phyloP scores from a whole-genome alignment of 2,329 filamentous ascomycete species.

The Metarhizium robertsii region DNA sequence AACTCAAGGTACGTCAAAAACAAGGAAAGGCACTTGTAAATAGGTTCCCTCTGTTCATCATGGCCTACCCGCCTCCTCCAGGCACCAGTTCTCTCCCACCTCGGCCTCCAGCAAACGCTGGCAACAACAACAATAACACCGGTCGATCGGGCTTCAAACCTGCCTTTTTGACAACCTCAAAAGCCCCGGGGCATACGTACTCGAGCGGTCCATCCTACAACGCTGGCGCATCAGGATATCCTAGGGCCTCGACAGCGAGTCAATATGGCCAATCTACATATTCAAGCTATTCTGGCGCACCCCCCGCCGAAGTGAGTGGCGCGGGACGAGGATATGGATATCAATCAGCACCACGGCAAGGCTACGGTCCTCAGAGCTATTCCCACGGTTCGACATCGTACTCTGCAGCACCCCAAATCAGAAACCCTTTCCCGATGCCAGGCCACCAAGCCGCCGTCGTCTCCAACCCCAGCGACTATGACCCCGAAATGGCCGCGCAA shows the following conservation, averaged over 20 bases:
- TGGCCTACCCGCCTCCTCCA: slow-evolving; percentile 84
- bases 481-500: slow-evolving; percentile 81
- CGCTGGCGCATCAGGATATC: slow-evolving; percentile 14
- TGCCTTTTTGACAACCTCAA: slow-evolving; percentile 36
- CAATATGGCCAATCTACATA: slow-evolving; percentile 9
- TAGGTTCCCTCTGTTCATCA: slow-evolving; percentile 49
- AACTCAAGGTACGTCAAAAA: slow-evolving; percentile 41
- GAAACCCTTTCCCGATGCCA: slow-evolving; percentile 71
- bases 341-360: slow-evolving; percentile 20
- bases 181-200: slow-evolving; percentile 29
- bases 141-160: slow-evolving; percentile 35
- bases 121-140: slow-evolving; percentile 16
- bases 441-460: slow-evolving; percentile 27
- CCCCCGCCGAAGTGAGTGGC: slow-evolving; percentile 17
- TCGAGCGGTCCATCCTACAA: slow-evolving; percentile 18
- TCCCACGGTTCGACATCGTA: slow-evolving; percentile 29
- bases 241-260: background rate
- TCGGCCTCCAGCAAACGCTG: slow-evolving; percentile 56
- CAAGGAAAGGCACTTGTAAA: slow-evolving; percentile 4
- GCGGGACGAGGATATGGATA: slow-evolving; percentile 4
- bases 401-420: slow-evolving; percentile 51
- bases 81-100: slow-evolving; percentile 59
- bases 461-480: slow-evolving; percentile 28
- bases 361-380: slow-evolving; percentile 17
- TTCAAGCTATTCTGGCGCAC: slow-evolving; percentile 23